Base-by-base conservation (phyloP, 2,329 filamentous ascomycete species). In the Aspergillus tubingensis region DNA sequence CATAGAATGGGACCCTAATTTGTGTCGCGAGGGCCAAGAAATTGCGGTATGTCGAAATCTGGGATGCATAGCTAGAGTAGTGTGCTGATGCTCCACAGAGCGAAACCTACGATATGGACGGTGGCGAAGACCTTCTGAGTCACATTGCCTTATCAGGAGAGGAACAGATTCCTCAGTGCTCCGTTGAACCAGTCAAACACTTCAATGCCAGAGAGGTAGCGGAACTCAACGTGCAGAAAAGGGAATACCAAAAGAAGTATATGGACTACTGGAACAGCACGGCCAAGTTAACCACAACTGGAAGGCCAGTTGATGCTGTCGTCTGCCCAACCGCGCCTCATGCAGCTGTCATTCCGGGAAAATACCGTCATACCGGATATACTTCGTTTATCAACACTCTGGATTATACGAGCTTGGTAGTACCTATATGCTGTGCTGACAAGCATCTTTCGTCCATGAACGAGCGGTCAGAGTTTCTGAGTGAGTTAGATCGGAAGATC, bases 401-500 rank as follows among this genome's bases (percentile, higher is more conserved):
- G 1, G 78, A 80, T 49, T 76, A 74, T 39, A 77, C 78, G 2
- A 78, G 74, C 48, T 76, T 79, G 10, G 78, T 79, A 1, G 73
- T 82, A 5, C 81, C 81, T 0, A 77, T 82, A 2, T 79, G 77
- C 0, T 76, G 73, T 54, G 78, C 77, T 0, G 76, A 81, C 59
- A 76, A 78, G 64, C 60, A 61, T 2, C 43, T 79, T 23, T 19
- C 6, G 32, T 36, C 32, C 17, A 44, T 5, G 41, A 6, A 1
- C 4, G 19, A 44, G 3, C 4, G 8, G 17, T 21, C 41, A 6
- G 2, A 44, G 4, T 23, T 23, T 5, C 10, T 44, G 10, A 44
- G 10, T 44, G 10, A 44, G 2, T 5, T 44, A 0, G 41, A 44
- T 19, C 41, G 13, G 19, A 44, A 23, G 10, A 21, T 44, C 2